A percentile compares a stretch with the other conserved stretches of the same genome.
These are phyloP conservation scores for Alternaria solani DNA, from an alignment of 2,329 filamentous ascomycete species.

Conservation along the genomic window DNA sequence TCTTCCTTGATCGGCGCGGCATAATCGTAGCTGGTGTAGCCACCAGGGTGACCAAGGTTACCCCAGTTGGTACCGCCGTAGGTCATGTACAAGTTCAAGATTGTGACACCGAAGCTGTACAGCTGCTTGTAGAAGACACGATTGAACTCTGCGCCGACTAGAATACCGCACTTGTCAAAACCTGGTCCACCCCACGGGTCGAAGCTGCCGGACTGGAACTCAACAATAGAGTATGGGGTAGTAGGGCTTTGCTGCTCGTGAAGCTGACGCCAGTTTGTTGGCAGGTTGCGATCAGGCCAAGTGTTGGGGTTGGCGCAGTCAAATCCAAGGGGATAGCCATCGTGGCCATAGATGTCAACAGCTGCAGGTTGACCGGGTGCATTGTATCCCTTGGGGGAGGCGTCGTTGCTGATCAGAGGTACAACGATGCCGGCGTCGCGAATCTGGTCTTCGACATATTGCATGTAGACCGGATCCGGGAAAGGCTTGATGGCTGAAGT, in stretches of 20 bases:
- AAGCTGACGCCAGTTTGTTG: slow-evolving; percentile 62
- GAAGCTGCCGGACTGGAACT: slow-evolving; percentile 76
- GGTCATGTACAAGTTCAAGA: slow-evolving; percentile 80
- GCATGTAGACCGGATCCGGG: slow-evolving; percentile 73
- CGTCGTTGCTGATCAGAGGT: slow-evolving; percentile 79
- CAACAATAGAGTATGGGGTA: slow-evolving; percentile 71
- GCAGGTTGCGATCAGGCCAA: slow-evolving; percentile 67
- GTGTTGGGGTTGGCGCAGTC: slow-evolving; percentile 67
- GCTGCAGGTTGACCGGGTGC: slow-evolving; percentile 67
- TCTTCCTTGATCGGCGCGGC: slow-evolving; percentile 73
- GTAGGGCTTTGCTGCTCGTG: slow-evolving; percentile 69
- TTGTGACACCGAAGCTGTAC: slow-evolving; percentile 69
- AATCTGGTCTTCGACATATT: slow-evolving; percentile 73
- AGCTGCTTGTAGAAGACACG: slow-evolving; percentile 83
- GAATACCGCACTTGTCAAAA: slow-evolving; percentile 70
- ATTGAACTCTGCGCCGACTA: slow-evolving; percentile 77
- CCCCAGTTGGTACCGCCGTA: slow-evolving; percentile 87
- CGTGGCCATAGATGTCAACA: slow-evolving; percentile 72
- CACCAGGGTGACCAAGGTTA: slow-evolving; percentile 67
- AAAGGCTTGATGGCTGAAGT: slow-evolving; percentile 61
- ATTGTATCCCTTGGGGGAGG: slow-evolving; percentile 66
- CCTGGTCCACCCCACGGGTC: slow-evolving; percentile 78
- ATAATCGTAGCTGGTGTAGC: slow-evolving; percentile 66
- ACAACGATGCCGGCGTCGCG: slow-evolving; percentile 74
- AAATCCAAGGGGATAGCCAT: slow-evolving; percentile 67